Evolutionary conservation across 345 rosid genomes (phyloP), one percentile per base, ranked within the genome.

Genomic region (Noccaea bulbosa): DNA sequence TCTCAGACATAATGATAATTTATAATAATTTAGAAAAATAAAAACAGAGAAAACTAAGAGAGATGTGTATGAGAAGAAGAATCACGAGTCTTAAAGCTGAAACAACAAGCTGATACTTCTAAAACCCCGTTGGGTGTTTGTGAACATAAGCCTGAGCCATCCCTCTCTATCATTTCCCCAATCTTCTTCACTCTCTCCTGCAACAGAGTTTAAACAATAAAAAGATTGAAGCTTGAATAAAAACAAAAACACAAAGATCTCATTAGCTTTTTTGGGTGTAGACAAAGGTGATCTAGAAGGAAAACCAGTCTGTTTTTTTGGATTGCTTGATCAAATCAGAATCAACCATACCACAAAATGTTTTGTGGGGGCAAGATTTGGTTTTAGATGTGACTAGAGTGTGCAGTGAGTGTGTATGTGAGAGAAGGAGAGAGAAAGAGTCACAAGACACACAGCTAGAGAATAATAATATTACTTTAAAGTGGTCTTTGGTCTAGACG

Each of bases 111-210:
- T 63, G 79, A 45, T 60, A 75, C 74, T 52, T 75, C 79, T 62
- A 75, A 48, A 69, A 69, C 74, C 43, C 79, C 79, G 54, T 75
- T 69, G 7, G 79, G 75, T 75, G 79, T 75, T 62, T 62, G 75
- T 62, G 79, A 69, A 55, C 45, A 69, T 39, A 61, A 75, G 24
- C 57, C 56, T 52, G 60, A 62, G 2, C 70, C 59, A 53, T 69
- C 65, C 55, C 24, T 69, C 70, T 75, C 66, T 46, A 69, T 69
- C 70, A 75, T 62, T 75, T 69, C 70, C 37, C n/a, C 45, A 69
- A 75, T 69, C 66, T 69, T 55, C 64, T 69, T 62, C 70, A 75
- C 66, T 55, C 54, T 75, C 66, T 75, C 79, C 79, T 75, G 75
- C 74, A 75, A 66, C 32, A 73, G 20, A 72, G 62, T 52, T 61